These are phyloP conservation scores for Zizania latifolia DNA, from an alignment of 176 grass and related monocot genomes.

Conservation along the genomic window DNA sequence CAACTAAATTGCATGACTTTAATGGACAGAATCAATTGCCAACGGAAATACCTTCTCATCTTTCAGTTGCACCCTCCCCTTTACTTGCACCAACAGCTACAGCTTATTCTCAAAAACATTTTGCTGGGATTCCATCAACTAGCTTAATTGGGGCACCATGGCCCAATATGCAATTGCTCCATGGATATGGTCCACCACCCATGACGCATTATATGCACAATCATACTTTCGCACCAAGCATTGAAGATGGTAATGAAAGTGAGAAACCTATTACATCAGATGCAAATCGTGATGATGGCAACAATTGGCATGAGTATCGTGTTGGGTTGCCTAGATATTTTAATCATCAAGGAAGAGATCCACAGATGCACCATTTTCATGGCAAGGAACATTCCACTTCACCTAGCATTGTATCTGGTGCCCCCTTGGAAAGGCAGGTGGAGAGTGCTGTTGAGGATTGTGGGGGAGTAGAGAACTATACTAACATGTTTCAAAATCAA, in stretches of 20 bases:
- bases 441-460: slow-evolving; percentile 41
- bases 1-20: slow-evolving; percentile 66
- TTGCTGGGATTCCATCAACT: slow-evolving; percentile 48
- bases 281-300: slow-evolving; percentile 33
- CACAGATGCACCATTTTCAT: slow-evolving; percentile 47
- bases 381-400: slow-evolving; percentile 41
- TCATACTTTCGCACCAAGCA: slow-evolving; percentile 36
- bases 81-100: slow-evolving; percentile 41
- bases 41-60: slow-evolving; percentile 48
- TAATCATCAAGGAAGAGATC: slow-evolving; percentile 33
- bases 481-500: slow-evolving; percentile 47
- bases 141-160: slow-evolving; percentile 53
- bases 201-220: slow-evolving; percentile 50
- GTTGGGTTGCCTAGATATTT: slow-evolving; percentile 42
- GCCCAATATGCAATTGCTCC: slow-evolving; percentile 64
- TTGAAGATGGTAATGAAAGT: slow-evolving; percentile 38
- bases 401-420: slow-evolving; percentile 26
- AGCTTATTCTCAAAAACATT: slow-evolving; percentile 48
- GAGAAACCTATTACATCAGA: slow-evolving; percentile 36
- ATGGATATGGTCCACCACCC: slow-evolving; percentile 44
- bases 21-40: slow-evolving; percentile 62
- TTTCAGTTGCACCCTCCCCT: slow-evolving; percentile 42
- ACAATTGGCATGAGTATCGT: slow-evolving; percentile 40
- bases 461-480: slow-evolving; percentile 34
- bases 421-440: slow-evolving; percentile 33